Evolutionary conservation across 208 protist genomes (phyloP), one percentile per base, ranked within the genome.

Genomic region (Leishmania tarentolae): DNA sequence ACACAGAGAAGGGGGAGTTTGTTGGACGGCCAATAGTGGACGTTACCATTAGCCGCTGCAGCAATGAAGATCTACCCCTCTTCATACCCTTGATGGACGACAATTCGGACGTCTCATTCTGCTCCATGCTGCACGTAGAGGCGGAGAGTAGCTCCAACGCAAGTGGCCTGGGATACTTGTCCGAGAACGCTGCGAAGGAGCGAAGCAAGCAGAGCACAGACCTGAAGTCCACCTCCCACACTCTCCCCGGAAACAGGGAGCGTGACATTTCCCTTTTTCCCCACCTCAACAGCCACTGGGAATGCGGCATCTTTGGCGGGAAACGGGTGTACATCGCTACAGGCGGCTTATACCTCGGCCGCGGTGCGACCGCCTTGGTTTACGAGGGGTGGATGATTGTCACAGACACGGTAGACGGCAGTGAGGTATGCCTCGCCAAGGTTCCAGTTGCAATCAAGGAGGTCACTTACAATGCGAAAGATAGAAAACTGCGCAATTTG

Each of bases 381-480:
- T 53, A 79, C 50, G 82, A 76, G 15, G 82, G 78, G 3, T 65
- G 50, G 61, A 78, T 86, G 40, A 66, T 77, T 8, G 68, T 86
- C 66, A 69, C 56, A 61, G 82, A 86, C 1, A 61, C 9, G 19
- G 73, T 65, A n/a, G 47, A 71, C 13, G 77, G 77, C 35, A 71
- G 40, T 1, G 82, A 86, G 46, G 47, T 42, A 31, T 53, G 72
- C 15, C 74, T 82, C n/a, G 52, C 66, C 42, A 75, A 35, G 15
- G n/a, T 82, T 53, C 82, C 82, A 0, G 82, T 82, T 0, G 82
- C 82, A 19, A 79, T 86, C 73, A 86, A 86, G 52, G 78, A 59
- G 44, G 35, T 86, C 28, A 35, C n/a, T 24, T 86, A 75, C 78
- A 63, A 86, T 52, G 78, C 78, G 11, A 66, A 71, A 28, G 28